phyloP scores from a whole-genome alignment of 1,284 basidiomycete species.

The Cryptococcus sp. region DNA sequence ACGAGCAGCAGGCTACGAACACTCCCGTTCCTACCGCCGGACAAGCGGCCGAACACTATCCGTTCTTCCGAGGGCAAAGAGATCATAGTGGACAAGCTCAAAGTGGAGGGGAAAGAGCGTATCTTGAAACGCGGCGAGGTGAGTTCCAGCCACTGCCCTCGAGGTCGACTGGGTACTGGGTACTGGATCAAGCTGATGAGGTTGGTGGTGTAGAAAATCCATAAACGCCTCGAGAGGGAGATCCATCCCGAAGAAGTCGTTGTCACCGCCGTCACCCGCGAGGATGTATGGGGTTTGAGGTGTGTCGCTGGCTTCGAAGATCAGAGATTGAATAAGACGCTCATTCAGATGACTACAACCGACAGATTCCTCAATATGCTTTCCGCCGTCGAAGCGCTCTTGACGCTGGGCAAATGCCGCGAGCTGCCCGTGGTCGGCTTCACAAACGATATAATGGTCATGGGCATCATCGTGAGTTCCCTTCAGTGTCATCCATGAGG shows the following conservation, averaged over 20 bases:
- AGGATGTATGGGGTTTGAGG: constrained; percentile 74
- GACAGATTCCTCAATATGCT: constrained; percentile 67
- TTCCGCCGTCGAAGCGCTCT: constrained; percentile 59
- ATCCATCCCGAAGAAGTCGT: constrained; percentile 64
- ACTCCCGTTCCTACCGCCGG: constrained; percentile 60
- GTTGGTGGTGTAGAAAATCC: constrained; percentile 58
- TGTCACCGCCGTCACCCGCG: constrained; percentile 59
- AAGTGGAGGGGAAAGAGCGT: constrained; percentile 64
- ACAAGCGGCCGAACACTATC: constrained; percentile 64
- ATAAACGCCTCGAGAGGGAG: constrained; percentile 76
- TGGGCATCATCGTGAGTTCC: constrained; percentile 65
- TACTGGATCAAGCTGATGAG: background rate
- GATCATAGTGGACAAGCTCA: constrained; percentile 63
- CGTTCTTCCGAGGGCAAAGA: constrained; percentile 64
- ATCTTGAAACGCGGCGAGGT: constrained; percentile 66
- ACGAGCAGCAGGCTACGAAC: constrained; percentile 43
- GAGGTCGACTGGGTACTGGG: background rate
- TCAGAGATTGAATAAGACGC: background rate
- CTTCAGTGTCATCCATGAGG: background rate
- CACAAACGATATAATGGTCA: constrained; percentile 60
- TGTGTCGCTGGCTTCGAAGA: constrained; percentile 40
- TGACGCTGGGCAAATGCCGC: constrained; percentile 59
- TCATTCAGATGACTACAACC: too few species aligned
- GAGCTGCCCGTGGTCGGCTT: constrained; percentile 74
- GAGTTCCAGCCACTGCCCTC: constrained; percentile 24